phyloP scores from a whole-genome alignment of 805 yeast genomes.

The Ogataea methylovora region DNA sequence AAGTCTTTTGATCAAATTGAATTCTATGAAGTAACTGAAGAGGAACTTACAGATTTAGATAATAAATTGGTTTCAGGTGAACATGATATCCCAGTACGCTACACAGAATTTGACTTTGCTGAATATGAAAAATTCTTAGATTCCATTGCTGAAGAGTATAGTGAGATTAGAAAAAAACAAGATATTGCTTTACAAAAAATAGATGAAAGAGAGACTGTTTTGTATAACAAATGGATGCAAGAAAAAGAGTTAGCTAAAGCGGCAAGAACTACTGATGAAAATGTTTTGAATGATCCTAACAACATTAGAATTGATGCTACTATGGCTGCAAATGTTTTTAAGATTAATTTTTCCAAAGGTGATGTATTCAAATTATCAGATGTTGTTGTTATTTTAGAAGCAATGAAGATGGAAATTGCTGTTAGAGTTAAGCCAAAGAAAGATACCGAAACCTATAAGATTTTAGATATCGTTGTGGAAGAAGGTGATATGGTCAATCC shows the following conservation, averaged over 20 bases:
- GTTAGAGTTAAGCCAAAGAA: constrained; percentile 16
- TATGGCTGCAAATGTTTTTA: constrained; percentile 21
- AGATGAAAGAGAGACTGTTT: constrained; percentile 15
- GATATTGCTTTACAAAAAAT: constrained; percentile 14
- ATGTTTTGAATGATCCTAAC: constrained; percentile 17
- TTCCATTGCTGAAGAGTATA: constrained; percentile 19
- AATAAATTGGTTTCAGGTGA: too few species aligned
- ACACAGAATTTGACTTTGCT: constrained; percentile 24
- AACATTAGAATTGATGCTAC: constrained; percentile 15
- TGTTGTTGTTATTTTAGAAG: constrained; percentile 21
- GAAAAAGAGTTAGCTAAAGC: constrained; percentile 16
- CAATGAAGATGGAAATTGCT: constrained; percentile 31
- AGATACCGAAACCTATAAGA: constrained; percentile 9
- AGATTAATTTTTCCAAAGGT: constrained; percentile 19
- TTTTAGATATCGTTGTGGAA: constrained; percentile 20
- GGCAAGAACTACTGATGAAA: constrained; percentile 8
- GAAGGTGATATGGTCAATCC: constrained; percentile 27
- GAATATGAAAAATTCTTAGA: constrained; percentile 22
- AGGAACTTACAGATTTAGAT: too few species aligned
- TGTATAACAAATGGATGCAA: constrained; percentile 15
- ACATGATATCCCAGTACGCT: too few species aligned
- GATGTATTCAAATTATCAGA: constrained; percentile 14
- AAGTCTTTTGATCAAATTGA: constrained; percentile 23
- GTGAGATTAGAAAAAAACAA: constrained; percentile 12
- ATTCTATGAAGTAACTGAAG: constrained; percentile 33